Conservation (phyloP, 2,329 filamentous ascomycete species). For the Aspergillaceae sp. region DNA sequence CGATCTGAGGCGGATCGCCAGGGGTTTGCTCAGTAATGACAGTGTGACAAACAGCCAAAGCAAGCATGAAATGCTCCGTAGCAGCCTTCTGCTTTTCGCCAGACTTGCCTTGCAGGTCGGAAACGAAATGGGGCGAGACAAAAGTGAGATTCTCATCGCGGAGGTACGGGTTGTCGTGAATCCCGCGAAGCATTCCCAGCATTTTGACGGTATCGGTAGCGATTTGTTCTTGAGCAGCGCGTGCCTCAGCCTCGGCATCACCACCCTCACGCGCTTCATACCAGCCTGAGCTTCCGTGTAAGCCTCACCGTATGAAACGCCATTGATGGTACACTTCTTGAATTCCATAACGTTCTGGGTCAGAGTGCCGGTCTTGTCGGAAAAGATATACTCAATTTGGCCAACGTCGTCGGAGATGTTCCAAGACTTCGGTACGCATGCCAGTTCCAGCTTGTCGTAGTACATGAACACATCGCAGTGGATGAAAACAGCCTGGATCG, state of each 20-base stretch:
- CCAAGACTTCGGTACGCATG: constrained; percentile 95
- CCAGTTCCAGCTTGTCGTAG: constrained; percentile 86
- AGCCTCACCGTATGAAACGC: constrained; percentile 91
- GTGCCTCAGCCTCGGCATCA: constrained; percentile 72
- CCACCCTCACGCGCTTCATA: constrained; percentile 87
- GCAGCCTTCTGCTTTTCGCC: constrained; percentile 67
- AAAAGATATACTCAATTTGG: constrained; percentile 99
- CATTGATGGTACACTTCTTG: constrained; percentile 96
- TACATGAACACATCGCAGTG: constrained; percentile 97
- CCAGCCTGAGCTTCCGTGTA: constrained; percentile 96
- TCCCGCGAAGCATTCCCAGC: constrained; percentile 59
- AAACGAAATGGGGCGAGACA: constrained; percentile 78
- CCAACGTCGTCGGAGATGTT: constrained; percentile 97
- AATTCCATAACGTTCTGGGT: constrained; percentile 98
- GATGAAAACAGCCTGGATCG: constrained; percentile 90
- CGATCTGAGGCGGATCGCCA: constrained; percentile 81
- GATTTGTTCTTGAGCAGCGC: constrained; percentile 66
- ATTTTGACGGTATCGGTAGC: constrained; percentile 66
- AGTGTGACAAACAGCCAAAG: constrained; percentile 89
- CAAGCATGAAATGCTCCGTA: constrained; percentile 87
- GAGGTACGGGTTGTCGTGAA: constrained; percentile 85
- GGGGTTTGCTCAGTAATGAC: constrained; percentile 86
- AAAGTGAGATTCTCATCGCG: constrained; percentile 87
- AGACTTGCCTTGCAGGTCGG: constrained; percentile 69
- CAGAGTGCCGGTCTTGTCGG: constrained; percentile 82